Evolutionary conservation across 2,329 filamentous ascomycete genomes (phyloP).

Genomic region (Paecilomyces sp.): DNA sequence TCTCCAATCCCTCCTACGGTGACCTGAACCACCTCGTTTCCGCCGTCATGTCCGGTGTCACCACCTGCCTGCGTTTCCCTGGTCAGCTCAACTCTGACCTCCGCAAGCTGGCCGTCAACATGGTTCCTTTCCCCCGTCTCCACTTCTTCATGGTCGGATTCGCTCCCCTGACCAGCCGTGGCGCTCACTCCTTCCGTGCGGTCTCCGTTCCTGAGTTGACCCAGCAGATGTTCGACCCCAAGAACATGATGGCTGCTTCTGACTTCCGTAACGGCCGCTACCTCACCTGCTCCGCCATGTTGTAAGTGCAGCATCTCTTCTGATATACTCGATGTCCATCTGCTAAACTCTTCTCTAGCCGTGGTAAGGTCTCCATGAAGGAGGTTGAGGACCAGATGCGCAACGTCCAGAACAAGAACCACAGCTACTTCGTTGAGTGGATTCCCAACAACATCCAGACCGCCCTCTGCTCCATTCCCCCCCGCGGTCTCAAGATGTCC

Average conservation of each 20-base stretch:
- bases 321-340: slow-evolving; percentile 4
- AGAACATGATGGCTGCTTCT: slow-evolving; percentile 99
- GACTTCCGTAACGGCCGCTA: slow-evolving; percentile 99
- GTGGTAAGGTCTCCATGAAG: slow-evolving; percentile 99
- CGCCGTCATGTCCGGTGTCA: slow-evolving; percentile 98
- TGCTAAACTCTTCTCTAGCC: slow-evolving; percentile 49
- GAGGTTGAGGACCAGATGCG: slow-evolving; percentile 99
- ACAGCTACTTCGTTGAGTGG: slow-evolving; percentile 99
- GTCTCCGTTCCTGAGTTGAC: slow-evolving; percentile 97
- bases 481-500: slow-evolving; percentile 97
- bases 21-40: slow-evolving; percentile 99
- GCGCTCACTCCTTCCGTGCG: slow-evolving; percentile 91
- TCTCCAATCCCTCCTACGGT: slow-evolving; percentile 95
- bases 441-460: slow-evolving; percentile 99
- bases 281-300: slow-evolving; percentile 98
- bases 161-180: slow-evolving; percentile 90
- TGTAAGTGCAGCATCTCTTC: slow-evolving; percentile 44
- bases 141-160: slow-evolving; percentile 99
- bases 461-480: slow-evolving; percentile 96
- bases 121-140: slow-evolving; percentile 99
- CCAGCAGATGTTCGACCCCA: slow-evolving; percentile 99
- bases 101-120: slow-evolving; percentile 99
- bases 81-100: slow-evolving; percentile 99
- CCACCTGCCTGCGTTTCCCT: slow-evolving; percentile 97
- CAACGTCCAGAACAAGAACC: slow-evolving; percentile 99